phyloP scores from a whole-genome alignment of 257 asterid species.

The Lycium barbarum region DNA sequence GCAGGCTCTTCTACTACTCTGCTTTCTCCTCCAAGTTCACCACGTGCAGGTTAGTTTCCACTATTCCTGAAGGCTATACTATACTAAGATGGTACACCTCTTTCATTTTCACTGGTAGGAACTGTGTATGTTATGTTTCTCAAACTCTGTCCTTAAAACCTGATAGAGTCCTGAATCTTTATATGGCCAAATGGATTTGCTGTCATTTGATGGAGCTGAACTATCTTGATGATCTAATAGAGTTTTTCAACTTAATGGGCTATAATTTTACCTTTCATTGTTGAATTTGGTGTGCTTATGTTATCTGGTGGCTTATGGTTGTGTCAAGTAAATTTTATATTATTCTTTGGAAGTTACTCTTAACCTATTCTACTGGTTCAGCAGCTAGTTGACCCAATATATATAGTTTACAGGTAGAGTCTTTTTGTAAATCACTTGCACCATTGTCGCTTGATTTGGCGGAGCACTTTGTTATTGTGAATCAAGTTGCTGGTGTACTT shows the following conservation, averaged over 20 bases:
- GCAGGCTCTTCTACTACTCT: constrained; percentile 87
- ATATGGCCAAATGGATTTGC: background rate
- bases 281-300: background rate
- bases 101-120: background rate
- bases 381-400: background rate
- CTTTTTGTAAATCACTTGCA: background rate
- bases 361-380: background rate
- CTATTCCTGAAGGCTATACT: background rate
- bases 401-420: background rate
- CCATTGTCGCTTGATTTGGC: background rate
- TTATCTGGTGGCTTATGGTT: background rate
- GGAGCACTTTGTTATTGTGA: background rate
- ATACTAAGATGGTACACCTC: background rate
- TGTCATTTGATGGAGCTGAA: background rate
- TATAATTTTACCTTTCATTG: constrained; percentile 9
- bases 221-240: background rate
- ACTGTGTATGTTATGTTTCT: background rate
- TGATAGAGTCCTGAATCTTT: background rate
- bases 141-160: background rate
- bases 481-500: background rate
- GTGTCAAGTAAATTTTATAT: background rate
- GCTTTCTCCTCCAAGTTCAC: constrained; percentile 91
- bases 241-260: background rate
- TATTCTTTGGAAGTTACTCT: background rate
- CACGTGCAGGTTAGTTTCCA: constrained; percentile 66